These are phyloP conservation scores for Penicillium bialowiezense DNA, from an alignment of 495 filamentous ascomycete species.

Conservation along the genomic window DNA sequence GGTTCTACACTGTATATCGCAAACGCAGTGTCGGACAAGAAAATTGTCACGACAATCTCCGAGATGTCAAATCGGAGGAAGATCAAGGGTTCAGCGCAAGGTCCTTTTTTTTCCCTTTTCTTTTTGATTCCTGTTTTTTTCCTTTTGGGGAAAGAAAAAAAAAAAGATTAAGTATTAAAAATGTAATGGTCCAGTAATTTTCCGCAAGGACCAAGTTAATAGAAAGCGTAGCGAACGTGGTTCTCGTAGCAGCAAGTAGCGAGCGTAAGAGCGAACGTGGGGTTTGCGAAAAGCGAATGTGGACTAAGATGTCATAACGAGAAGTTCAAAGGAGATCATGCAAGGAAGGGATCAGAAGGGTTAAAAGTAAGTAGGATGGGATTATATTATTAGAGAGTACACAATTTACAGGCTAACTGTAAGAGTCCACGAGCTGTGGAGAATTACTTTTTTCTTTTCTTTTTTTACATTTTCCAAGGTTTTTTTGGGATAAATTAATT, in stretches of 20 bases:
- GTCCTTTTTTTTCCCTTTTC: not conserved
- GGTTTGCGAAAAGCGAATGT: conserved; percentile 34
- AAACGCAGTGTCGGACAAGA: conserved; percentile 9
- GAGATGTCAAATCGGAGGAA: not conserved
- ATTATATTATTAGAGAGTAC: conserved; percentile 31
- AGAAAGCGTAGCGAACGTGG: conserved; percentile 45
- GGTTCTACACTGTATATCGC: conserved; percentile 8
- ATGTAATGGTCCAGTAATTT: conserved; percentile 2
- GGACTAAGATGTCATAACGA: conserved; percentile 37
- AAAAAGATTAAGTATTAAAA: conserved; percentile 3
- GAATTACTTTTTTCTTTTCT: conserved; percentile 9
- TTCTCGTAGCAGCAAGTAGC: conserved; percentile 42
- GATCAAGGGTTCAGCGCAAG: conserved; percentile 3
- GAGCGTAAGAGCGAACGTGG: conserved; percentile 46
- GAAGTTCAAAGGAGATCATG: conserved; percentile 17
- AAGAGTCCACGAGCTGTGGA: conserved; percentile 26
- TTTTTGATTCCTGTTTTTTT: conserved; percentile 6
- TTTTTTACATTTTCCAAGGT: not conserved
- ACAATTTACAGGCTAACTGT: conserved; percentile 23
- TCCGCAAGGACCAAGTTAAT: conserved; percentile 11
- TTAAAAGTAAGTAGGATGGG: conserved; percentile 23
- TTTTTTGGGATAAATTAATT: not conserved
- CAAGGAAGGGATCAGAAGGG: conserved; percentile 22
- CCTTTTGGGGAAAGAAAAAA: not conserved
- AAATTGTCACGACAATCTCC: not conserved